A percentile compares a stretch with the other conserved stretches of the same genome.
These are phyloP conservation scores for Russula griseocarnosa DNA, from an alignment of 768 basidiomycete genomes.

Conservation along the genomic window DNA sequence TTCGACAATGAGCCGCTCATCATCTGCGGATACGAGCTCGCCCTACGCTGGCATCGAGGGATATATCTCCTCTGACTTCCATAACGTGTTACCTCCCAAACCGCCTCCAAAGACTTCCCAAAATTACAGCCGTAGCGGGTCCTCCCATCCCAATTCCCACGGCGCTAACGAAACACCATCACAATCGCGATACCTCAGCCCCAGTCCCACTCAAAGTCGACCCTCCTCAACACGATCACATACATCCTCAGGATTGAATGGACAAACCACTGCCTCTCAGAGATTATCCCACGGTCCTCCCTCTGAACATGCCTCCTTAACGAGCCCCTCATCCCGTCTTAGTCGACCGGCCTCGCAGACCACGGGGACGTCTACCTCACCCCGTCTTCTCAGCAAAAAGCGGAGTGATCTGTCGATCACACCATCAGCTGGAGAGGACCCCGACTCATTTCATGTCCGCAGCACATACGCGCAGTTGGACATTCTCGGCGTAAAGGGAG, in stretches of 20 bases:
- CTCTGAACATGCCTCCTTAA: slow-evolving; percentile 14
- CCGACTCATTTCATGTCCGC: slow-evolving; percentile 78
- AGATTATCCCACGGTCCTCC: slow-evolving; percentile 10
- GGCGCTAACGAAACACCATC: slow-evolving; percentile 6
- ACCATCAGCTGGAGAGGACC: slow-evolving; percentile 75
- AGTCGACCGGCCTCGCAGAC: slow-evolving; percentile 18
- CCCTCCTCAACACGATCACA: slow-evolving; percentile 23
- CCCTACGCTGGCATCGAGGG: slow-evolving; percentile 21
- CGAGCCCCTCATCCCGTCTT: slow-evolving; percentile 7
- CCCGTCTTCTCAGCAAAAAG: slow-evolving; percentile 17
- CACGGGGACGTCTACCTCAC: slow-evolving; percentile 22
- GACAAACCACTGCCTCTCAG: neutral
- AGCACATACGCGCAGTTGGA: slow-evolving; percentile 91
- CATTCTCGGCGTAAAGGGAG: slow-evolving; percentile 83
- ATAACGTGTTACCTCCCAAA: slow-evolving; percentile 5
- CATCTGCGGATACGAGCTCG: slow-evolving; percentile 18
- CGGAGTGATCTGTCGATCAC: slow-evolving; percentile 56
- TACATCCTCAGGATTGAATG: slow-evolving; percentile 3
- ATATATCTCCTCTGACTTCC: neutral
- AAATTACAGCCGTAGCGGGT: neutral
- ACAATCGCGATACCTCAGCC: slow-evolving; percentile 26
- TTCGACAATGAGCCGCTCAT: slow-evolving; percentile 35
- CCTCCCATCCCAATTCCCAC: slow-evolving; percentile 8
- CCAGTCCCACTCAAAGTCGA: slow-evolving; percentile 25
- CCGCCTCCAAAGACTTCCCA: slow-evolving; percentile 3